Evolutionary conservation across 1,284 basidiomycete genomes (phyloP).

Genomic region (Leccinum pachyderme): DNA sequence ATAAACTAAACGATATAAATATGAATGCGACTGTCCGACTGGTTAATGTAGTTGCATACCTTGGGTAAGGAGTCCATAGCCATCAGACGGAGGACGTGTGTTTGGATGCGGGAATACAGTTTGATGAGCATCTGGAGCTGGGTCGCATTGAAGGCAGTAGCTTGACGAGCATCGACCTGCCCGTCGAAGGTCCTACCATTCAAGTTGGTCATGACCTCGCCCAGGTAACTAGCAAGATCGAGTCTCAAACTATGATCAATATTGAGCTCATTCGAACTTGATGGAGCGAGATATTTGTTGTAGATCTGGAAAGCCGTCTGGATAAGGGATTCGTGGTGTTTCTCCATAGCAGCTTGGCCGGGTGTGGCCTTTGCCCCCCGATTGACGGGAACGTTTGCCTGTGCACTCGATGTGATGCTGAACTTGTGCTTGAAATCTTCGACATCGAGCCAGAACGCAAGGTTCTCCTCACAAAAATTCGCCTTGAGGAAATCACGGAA

Average conservation of each 20-base stretch:
- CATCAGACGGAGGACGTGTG: slow-evolving; percentile 96
- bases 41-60: slow-evolving; percentile 43
- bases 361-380: slow-evolving; percentile 54
- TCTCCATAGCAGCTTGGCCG: slow-evolving; percentile 91
- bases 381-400: slow-evolving; percentile 52
- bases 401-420: slow-evolving; percentile 90
- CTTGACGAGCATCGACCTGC: slow-evolving; percentile 76
- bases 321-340: slow-evolving; percentile 93
- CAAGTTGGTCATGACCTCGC: slow-evolving; percentile 75
- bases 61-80: slow-evolving; percentile 97
- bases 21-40: slow-evolving; percentile 1
- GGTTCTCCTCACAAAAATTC: slow-evolving; percentile 98
- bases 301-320: slow-evolving; percentile 94
- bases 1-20: slow-evolving; percentile 58
- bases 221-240: slow-evolving; percentile 91
- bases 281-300: slow-evolving; percentile 93
- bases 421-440: slow-evolving; percentile 97
- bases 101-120: slow-evolving; percentile 95
- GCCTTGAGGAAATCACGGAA: slow-evolving; percentile 94
- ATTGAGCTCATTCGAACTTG: slow-evolving; percentile 94
- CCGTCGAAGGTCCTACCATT: slow-evolving; percentile 78
- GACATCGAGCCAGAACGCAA: slow-evolving; percentile 96
- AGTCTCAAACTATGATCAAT: slow-evolving; percentile 96
- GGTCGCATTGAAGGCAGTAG: slow-evolving; percentile 81
- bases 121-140: slow-evolving; percentile 93